Evolutionary conservation across 2,329 filamentous ascomycete species (phyloP), one percentile per base, ranked within the genome.

Genomic region (Aspergillus pseudoglaucus): DNA sequence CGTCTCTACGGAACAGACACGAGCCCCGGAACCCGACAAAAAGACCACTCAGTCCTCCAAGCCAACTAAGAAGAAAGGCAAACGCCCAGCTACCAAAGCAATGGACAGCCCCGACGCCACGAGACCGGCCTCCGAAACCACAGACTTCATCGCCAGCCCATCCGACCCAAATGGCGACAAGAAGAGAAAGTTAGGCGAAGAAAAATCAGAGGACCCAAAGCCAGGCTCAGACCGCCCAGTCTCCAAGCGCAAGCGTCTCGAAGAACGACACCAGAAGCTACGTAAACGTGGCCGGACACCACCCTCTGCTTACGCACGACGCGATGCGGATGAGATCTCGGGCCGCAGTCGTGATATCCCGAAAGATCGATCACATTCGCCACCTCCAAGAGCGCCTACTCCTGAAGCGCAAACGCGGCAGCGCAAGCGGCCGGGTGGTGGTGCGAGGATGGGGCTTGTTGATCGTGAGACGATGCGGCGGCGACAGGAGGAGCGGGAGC

Each of bases 341-440:
- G 44, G 25, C 33, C 48, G 17, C 44, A 52, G 37, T 44, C 59
- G 62, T 25, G 63, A 66, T 37, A 59, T 59, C 15, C 52, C 53
- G 17, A 56, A 58, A 18, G 57, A 59, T 45, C 63, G 68, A 44
- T 73, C 71, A 23, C 66, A 64, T 9, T 73, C 71, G 2, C 58
- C 63, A 8, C 67, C 63, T 45, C 67, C 64, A 20, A 67, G 69
- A 40, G 72, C 72, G 6, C 69, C 68, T n/a, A 65, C 68, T 6
- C 60, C 67, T 6, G 66, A 70, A 38, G 59, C 60, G 27, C 60
- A 64, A 30, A 53, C 66, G 14, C 68, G 70, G 41, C 70, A 68
- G 51, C 66, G 71, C 27, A 75, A 75, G 58, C 63, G 73, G 32
- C 73, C 73, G 1, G 73, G 73, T 40, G 72, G 70, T 41, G 70